Evolutionary conservation across 2,329 filamentous ascomycete species (phyloP), one percentile per base, ranked within the genome.

Genomic region (Trichoderma aggressivum): DNA sequence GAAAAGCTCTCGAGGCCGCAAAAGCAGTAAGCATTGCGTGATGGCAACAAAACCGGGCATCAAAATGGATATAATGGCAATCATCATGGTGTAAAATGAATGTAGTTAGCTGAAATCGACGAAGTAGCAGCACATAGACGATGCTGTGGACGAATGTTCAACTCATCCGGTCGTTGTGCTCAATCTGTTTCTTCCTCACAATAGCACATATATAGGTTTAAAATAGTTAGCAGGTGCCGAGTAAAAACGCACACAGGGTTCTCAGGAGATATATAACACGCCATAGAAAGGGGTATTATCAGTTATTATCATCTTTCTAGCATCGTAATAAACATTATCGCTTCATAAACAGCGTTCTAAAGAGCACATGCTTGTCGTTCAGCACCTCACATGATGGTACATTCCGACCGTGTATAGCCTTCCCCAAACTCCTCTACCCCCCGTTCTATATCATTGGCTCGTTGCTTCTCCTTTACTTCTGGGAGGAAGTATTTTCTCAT

Each of bases 401-500:
- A 93, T 73, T 86, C 85, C 47, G 84, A 82, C 73, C 86, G 85
- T 70, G 85, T 87, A 78, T 92, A 92, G 60, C 84, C 82, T 64
- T 89, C 87, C 1, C 92, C 92, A 76, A 91, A 93, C 74, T 90
- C 85, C 78, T 94, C 92, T 66, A 90, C 86, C 5, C 91, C 90
- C n/a, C 90, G 88, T 78, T 93, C 92, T 21, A 88, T 85, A 78
- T 96, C 92, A 77, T 95, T 94, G 70, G 91, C 88, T 75, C 83
- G 84, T 73, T 91, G 85, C 77, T 92, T 92, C 75, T 89, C 86
- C 73, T 88, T 90, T 47, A 89, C 86, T 77, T 92, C 91, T 67
- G 86, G 87, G 2, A 91, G 90, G 74, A 97, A 97, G 80, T 93
- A 94, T 71, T 88, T 89, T 75, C 90, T 89, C 72, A 97, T 81